These are phyloP conservation scores for Agaricales sp. DNA, from an alignment of 1,284 basidiomycete species.

Conservation along the genomic window DNA sequence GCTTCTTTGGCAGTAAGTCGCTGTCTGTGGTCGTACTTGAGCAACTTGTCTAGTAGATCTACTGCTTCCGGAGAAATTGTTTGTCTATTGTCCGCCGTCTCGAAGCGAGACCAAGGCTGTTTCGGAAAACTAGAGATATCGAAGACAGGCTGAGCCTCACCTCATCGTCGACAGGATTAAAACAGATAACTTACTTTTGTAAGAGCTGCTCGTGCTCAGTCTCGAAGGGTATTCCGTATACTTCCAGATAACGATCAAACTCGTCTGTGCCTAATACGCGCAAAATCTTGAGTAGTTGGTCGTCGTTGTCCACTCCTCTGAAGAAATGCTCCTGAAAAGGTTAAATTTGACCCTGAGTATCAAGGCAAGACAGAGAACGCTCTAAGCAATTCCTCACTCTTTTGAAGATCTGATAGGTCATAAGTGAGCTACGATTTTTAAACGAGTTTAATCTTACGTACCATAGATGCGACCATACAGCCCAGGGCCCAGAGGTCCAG, in stretches of 20 bases:
- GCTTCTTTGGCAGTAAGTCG: constrained; percentile 76
- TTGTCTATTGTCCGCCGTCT: constrained; percentile 63
- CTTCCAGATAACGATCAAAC: constrained; percentile 62
- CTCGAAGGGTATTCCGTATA: constrained; percentile 71
- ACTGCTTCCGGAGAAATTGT: constrained; percentile 67
- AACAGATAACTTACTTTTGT: constrained; percentile 33
- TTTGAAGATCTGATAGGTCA: constrained; percentile 39
- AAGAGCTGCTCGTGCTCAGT: constrained; percentile 59
- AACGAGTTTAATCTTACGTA: constrained; percentile 21
- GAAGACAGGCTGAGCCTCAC: neutral
- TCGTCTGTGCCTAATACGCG: constrained; percentile 82
- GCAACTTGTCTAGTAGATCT: constrained; percentile 77
- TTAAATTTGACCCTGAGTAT: no score
- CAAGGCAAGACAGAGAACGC: neutral
- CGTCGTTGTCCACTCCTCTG: constrained; percentile 83
- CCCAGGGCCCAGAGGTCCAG: constrained; percentile 86
- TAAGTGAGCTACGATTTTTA: no score
- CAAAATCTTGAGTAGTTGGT: constrained; percentile 83
- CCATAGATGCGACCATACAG: constrained; percentile 85
- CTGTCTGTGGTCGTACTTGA: constrained; percentile 80
- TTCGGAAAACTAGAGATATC: constrained; percentile 45
- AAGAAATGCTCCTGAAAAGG: constrained; percentile 71
- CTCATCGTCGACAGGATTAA: neutral
- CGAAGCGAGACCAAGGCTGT: constrained; percentile 68
- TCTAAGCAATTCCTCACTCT: constrained; percentile 20